Conservation (phyloP, 2,329 filamentous ascomycete genomes). For the Aspergillus viridinutans region DNA sequence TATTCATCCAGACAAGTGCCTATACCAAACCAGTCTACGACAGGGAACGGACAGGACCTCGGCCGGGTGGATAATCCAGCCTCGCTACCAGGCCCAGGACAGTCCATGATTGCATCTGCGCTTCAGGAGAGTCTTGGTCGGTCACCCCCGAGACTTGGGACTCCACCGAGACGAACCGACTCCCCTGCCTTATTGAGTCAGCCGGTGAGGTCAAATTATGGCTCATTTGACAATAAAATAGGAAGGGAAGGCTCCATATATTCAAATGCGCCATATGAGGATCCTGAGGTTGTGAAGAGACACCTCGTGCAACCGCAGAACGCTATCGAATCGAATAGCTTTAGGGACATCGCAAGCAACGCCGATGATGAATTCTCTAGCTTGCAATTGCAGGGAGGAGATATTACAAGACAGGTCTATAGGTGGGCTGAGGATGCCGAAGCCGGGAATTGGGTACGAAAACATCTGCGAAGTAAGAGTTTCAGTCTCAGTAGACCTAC, state of each 20-base stretch:
- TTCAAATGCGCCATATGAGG: slow-evolving; percentile 65
- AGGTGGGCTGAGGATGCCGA: slow-evolving; percentile 91
- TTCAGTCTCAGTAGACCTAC: slow-evolving; percentile 74
- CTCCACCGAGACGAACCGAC: slow-evolving; percentile 49
- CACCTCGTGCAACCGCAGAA: slow-evolving; percentile 73
- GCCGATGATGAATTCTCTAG: slow-evolving; percentile 88
- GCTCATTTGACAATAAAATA: slow-evolving; percentile 72
- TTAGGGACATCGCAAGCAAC: slow-evolving; percentile 32
- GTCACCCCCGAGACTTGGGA: slow-evolving; percentile 37
- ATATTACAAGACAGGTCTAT: slow-evolving; percentile 92
- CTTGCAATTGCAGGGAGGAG: slow-evolving; percentile 84
- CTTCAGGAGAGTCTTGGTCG: slow-evolving; percentile 68
- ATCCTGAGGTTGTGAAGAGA: slow-evolving; percentile 84
- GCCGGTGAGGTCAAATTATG: slow-evolving; percentile 68
- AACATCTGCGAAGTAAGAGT: slow-evolving; percentile 77
- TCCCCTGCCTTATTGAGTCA: slow-evolving; percentile 55
- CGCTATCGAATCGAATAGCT: slow-evolving; percentile 29
- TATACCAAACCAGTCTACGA: slow-evolving; percentile 37
- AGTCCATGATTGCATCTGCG: slow-evolving; percentile 85
- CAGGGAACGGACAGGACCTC: slow-evolving; percentile 56
- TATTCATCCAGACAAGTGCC: slow-evolving; percentile 40
- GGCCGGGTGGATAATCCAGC: slow-evolving; percentile 56
- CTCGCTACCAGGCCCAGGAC: slow-evolving; percentile 69
- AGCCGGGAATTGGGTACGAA: slow-evolving; percentile 53
- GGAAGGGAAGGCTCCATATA: slow-evolving; percentile 45